Conservation (phyloP, 2,329 filamentous ascomycete species). For the Diplodia corticola region DNA sequence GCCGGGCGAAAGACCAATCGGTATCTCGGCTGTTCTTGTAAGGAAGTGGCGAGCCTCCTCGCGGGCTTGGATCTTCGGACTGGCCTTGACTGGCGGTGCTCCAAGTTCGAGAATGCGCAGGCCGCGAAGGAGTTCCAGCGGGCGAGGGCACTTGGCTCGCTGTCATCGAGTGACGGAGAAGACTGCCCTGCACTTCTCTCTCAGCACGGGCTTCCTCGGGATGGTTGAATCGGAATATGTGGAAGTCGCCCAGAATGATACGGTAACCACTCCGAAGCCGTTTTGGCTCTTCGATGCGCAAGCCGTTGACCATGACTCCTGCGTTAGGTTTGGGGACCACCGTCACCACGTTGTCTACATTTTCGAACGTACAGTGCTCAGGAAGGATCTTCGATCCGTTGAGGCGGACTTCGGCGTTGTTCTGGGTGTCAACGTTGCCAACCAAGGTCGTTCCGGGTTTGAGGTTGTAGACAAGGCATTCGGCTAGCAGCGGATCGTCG, state of each 20-base stretch:
- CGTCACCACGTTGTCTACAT: conserved; percentile 89
- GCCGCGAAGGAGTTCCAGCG: conserved; percentile 56
- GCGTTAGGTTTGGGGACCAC: conserved; percentile 87
- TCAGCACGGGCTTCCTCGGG: conserved; percentile 94
- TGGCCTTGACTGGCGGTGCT: conserved; percentile 69
- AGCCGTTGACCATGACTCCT: conserved; percentile 96
- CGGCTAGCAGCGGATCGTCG: conserved; percentile 75
- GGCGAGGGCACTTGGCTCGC: conserved; percentile 65
- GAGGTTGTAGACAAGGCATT: conserved; percentile 96
- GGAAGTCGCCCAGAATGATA: conserved; percentile 95
- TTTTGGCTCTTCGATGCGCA: conserved; percentile 81
- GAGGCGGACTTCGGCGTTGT: conserved; percentile 82
- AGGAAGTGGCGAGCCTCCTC: conserved; percentile 77
- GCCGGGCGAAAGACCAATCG: conserved; percentile 90
- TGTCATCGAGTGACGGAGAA: conserved; percentile 78
- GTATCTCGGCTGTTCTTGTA: conserved; percentile 72
- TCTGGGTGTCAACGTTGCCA: conserved; percentile 85
- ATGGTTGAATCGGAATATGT: conserved; percentile 98
- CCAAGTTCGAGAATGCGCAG: conserved; percentile 69
- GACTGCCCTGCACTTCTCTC: conserved; percentile 73
- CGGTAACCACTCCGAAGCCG: conserved; percentile 88
- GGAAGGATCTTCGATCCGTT: conserved; percentile 92
- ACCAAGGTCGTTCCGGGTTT: conserved; percentile 94
- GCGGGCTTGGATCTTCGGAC: conserved; percentile 74
- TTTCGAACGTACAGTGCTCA: conserved; percentile 93